Percentiles rank a stretch among this genome's conserved stretches.
Evolutionary conservation across 2,329 filamentous ascomycete species (phyloP).

Genomic region (Zopfia rhizophila): DNA sequence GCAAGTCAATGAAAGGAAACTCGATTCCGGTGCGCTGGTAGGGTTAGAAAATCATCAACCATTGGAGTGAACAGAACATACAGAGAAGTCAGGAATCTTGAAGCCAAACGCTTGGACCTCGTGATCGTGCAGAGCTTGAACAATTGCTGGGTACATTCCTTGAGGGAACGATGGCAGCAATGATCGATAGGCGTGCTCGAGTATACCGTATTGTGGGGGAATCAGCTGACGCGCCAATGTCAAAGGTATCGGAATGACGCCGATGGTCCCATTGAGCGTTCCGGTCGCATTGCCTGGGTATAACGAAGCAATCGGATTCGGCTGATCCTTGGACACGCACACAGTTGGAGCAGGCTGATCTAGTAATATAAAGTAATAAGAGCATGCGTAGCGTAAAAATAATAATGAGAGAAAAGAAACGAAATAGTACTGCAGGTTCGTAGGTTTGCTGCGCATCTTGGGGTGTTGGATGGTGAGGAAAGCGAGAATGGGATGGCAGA

Average conservation of each 20-base stretch:
- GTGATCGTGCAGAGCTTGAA: slow-evolving; percentile 63
- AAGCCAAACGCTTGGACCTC: slow-evolving; percentile 60
- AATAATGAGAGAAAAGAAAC: slow-evolving; percentile 40
- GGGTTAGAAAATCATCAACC: slow-evolving; percentile 25
- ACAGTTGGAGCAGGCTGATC: slow-evolving; percentile 8
- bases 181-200: slow-evolving; percentile 60
- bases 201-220: slow-evolving; percentile 61
- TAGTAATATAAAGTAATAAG: slow-evolving; percentile 28
- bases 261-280: slow-evolving; percentile 64
- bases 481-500: slow-evolving; percentile 44
- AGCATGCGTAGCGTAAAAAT: slow-evolving; percentile 33
- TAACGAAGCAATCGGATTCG: slow-evolving; percentile 61
- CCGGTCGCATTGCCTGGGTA: slow-evolving; percentile 63
- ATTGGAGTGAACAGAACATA: slow-evolving; percentile 42
- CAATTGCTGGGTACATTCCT: slow-evolving; percentile 64
- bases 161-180: slow-evolving; percentile 62
- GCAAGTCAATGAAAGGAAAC: slow-evolving; percentile 66
- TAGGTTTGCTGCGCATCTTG: slow-evolving; percentile 35
- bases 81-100: slow-evolving; percentile 60
- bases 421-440: slow-evolving; percentile 38
- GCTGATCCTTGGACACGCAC: slow-evolving; percentile 44
- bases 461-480: slow-evolving; percentile 35
- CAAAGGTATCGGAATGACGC: slow-evolving; percentile 63
- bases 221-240: slow-evolving; percentile 59
- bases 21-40: slow-evolving; percentile 61